A percentile compares a stretch with the other conserved stretches of the same genome.
phyloP scores from a whole-genome alignment of 2,329 filamentous ascomycete genomes.

The Leptographium lundbergii region DNA sequence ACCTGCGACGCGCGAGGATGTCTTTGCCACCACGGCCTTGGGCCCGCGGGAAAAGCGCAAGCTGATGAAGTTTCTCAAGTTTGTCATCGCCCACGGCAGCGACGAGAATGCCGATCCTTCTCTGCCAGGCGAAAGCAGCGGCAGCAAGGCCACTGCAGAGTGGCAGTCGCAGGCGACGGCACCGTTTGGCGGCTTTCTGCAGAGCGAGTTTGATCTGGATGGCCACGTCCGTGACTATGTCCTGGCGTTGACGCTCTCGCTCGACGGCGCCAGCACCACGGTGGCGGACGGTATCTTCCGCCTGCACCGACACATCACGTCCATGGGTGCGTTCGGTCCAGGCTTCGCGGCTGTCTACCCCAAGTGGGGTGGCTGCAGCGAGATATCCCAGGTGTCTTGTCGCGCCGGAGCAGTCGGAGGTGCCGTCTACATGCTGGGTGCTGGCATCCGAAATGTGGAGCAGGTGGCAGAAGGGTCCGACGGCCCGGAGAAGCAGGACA shows the following conservation, averaged over 20 bases:
- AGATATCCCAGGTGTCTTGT: conserved; percentile 84
- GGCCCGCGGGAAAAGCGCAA: conserved; percentile 70
- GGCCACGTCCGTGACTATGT: conserved; percentile 49
- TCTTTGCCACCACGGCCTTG: conserved; percentile 68
- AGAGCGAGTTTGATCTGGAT: conserved; percentile 53
- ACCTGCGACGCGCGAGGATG: conserved; percentile 81
- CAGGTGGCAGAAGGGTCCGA: conserved; percentile 14
- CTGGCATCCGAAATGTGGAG: conserved; percentile 36
- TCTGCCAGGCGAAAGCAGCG: conserved; percentile 4
- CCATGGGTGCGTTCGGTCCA: conserved; percentile 76
- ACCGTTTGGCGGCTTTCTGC: conserved; percentile 47
- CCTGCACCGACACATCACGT: conserved; percentile 69
- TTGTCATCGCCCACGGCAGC: conserved; percentile 54
- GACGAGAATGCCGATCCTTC: conserved; percentile 23
- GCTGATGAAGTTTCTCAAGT: conserved; percentile 89
- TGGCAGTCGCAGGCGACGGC: conserved; percentile 45
- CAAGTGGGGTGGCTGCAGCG: conserved; percentile 84
- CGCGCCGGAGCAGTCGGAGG: conserved; percentile 85
- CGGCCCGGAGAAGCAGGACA: conserved; percentile 7
- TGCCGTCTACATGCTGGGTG: conserved; percentile 75
- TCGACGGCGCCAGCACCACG: conserved; percentile 44
- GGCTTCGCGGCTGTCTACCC: conserved; percentile 83
- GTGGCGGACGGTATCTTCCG: conserved; percentile 55
- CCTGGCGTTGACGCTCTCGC: conserved; percentile 58
- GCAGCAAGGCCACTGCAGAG: conserved; percentile 7